Percentiles rank a stretch among this genome's conserved stretches.
These are phyloP conservation scores for Xylaria sp. DNA, from an alignment of 2,329 filamentous ascomycete species.

Conservation along the genomic window DNA sequence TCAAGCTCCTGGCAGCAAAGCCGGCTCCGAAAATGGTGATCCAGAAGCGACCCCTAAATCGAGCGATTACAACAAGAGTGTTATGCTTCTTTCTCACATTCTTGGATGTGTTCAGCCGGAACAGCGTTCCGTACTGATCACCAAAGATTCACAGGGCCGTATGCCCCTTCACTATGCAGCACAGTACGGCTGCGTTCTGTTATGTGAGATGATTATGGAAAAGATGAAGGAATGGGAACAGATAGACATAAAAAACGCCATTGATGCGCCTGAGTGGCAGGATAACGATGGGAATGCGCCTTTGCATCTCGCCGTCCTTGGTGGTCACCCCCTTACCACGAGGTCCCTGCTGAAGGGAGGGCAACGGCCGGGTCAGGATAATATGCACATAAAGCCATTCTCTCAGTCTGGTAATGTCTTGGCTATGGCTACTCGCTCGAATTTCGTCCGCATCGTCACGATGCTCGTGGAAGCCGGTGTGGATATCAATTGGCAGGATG, in stretches of 20 bases:
- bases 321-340: constrained; percentile 88
- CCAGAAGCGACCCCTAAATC: constrained; percentile 75
- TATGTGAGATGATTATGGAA: constrained; percentile 87
- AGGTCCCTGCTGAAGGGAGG: constrained; percentile 83
- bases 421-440: constrained; percentile 86
- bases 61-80: constrained; percentile 76
- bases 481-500: constrained; percentile 93
- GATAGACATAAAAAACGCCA: constrained; percentile 85
- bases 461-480: constrained; percentile 90
- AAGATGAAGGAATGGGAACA: constrained; percentile 91
- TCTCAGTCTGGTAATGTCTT: constrained; percentile 89
- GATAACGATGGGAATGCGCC: constrained; percentile 92
- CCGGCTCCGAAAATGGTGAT: constrained; percentile 62
- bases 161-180: constrained; percentile 93
- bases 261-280: constrained; percentile 90
- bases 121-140: constrained; percentile 75
- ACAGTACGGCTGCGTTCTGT: constrained; percentile 92
- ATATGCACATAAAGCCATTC: constrained; percentile 75
- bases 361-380: constrained; percentile 74
- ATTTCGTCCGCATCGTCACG: constrained; percentile 85
- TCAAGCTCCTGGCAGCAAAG: constrained; percentile 68
- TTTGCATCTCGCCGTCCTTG: constrained; percentile 90
- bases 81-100: constrained; percentile 71
- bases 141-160: constrained; percentile 81
- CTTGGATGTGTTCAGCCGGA: constrained; percentile 74